A percentile compares a stretch with the other conserved stretches of the same genome.
Evolutionary conservation across 2,329 filamentous ascomycete species (phyloP).

Genomic region (Hymenoscyphus albidus): DNA sequence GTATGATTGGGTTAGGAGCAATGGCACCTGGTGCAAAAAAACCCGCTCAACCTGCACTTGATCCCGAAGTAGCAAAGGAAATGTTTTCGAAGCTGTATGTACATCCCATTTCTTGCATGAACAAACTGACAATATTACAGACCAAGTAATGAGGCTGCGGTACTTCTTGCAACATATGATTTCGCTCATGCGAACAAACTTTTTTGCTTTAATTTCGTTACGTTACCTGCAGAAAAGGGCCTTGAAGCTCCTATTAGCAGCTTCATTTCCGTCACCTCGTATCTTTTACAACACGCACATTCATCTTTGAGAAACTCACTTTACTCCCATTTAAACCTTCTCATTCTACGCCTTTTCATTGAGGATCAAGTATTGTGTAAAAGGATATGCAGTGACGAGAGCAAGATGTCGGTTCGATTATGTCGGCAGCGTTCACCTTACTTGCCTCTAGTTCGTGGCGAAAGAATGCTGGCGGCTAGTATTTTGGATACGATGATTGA

Average conservation of each 20-base stretch:
- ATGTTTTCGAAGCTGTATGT: slow-evolving; percentile 76
- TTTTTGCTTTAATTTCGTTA: slow-evolving; percentile 82
- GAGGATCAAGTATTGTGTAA: slow-evolving; percentile 83
- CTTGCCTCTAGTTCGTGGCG: slow-evolving; percentile 68
- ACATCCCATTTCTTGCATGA: background rate
- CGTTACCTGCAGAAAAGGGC: slow-evolving; percentile 56
- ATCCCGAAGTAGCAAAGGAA: slow-evolving; percentile 75
- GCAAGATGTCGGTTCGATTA: slow-evolving; percentile 69
- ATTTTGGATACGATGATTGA: slow-evolving; percentile 87
- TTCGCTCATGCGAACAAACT: slow-evolving; percentile 93
- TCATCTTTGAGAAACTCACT: slow-evolving; percentile 72
- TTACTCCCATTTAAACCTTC: slow-evolving; percentile 81
- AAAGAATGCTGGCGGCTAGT: slow-evolving; percentile 69
- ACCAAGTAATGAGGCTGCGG: slow-evolving; percentile 72
- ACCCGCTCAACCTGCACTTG: slow-evolving; percentile 58
- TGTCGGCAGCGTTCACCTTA: slow-evolving; percentile 87
- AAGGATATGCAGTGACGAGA: slow-evolving; percentile 75
- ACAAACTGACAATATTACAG: slow-evolving; percentile 43
- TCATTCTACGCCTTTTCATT: slow-evolving; percentile 79
- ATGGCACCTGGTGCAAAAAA: slow-evolving; percentile 68
- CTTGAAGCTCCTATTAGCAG: slow-evolving; percentile 72
- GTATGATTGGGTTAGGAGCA: slow-evolving; percentile 77
- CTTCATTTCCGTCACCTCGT: slow-evolving; percentile 86
- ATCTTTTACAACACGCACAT: slow-evolving; percentile 89
- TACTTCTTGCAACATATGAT: slow-evolving; percentile 84